Base-by-base conservation (phyloP, 2,329 filamentous ascomycete genomes). In the Ceratocystiopsis sp. region DNA sequence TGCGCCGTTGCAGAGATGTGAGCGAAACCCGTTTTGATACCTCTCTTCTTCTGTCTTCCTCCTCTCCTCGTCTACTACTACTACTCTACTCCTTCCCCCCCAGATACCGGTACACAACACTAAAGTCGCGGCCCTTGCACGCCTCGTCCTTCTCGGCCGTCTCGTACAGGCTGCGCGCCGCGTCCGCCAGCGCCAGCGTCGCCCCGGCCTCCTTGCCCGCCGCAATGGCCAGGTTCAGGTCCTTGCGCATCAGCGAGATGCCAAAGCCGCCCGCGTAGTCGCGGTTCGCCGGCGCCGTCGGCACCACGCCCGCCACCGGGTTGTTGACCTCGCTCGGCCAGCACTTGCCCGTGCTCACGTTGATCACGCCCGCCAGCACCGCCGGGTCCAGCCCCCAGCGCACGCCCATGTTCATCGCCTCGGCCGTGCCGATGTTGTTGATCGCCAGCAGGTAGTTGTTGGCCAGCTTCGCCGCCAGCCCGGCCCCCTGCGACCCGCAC, bases 291-390 rank as follows among this genome's bases (percentile, higher is more conserved):
- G 89, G 86, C 2, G 84, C 74, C 1, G 71, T 74, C 47, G 80
- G 76, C 18, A 89, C 70, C 0, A 95, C 86, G 14, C 86, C 87
- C 12, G 78, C 78, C 3, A 96, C 86, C 0, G 91, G 91, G 57
- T 96, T 96, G 63, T 98, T 98, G 48, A 93, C 68, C 62, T 95
- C 87, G 54, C 80, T 91, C 1, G 89, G 86, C 91, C 91, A 98
- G 68, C 87, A 96, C 50, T 71, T 75, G n/a, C 91, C 91, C 0
- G 89, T 95, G 52, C 84, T 91, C 4, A 82, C 81, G 58, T 95
- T 96, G 65, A 98, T 84, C 60, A 98, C 77, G 42, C 79, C 77
- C 0, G 84, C 82, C 2, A 98, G 69, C 9, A 76, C 78, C 53
- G 66, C 64, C 2, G 73, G 65, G 46, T 78, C 73, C 8, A 79